Conservation (phyloP, 306 rosid species). For the peach (Prunus persica) region DNA sequence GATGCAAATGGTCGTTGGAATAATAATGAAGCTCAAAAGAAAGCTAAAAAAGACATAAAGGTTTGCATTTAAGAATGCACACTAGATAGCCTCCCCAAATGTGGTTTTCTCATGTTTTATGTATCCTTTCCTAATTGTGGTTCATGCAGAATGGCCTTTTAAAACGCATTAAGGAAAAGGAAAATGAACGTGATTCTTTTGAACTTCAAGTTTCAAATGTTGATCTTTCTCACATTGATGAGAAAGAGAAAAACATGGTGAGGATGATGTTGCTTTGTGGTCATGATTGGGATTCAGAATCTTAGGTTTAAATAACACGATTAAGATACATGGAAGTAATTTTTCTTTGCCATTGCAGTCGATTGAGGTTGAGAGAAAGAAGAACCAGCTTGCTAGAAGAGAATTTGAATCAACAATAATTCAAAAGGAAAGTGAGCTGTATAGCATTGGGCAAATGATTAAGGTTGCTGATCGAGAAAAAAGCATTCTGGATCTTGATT, state of each 20-base stretch:
- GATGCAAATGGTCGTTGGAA: slow-evolving; percentile 66
- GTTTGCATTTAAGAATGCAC: slow-evolving; percentile 38
- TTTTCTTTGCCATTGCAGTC: slow-evolving; percentile 41
- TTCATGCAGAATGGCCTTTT: slow-evolving; percentile 54
- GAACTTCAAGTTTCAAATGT: slow-evolving; percentile 55
- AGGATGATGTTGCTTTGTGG: slow-evolving; percentile 30
- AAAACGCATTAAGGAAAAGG: slow-evolving; percentile 71
- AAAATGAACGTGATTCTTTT: slow-evolving; percentile 47
- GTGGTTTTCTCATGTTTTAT: slow-evolving; percentile 15
- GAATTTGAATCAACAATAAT: slow-evolving; percentile 71
- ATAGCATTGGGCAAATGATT: slow-evolving; percentile 60
- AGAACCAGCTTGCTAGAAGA: slow-evolving; percentile 62
- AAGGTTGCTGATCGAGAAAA: slow-evolving; percentile 58
- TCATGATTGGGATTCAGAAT: slow-evolving; percentile 22
- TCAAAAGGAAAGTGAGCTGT: slow-evolving; percentile 54
- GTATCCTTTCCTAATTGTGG: slow-evolving; percentile 26
- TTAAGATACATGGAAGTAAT: slow-evolving; percentile 15
- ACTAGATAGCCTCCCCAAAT: slow-evolving; percentile 11
- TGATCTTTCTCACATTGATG: slow-evolving; percentile 64
- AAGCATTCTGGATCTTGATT: slow-evolving; percentile 61
- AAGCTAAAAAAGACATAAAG: slow-evolving; percentile 60
- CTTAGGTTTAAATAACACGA: slow-evolving; percentile 6
- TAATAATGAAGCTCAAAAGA: slow-evolving; percentile 53
- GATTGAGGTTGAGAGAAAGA: slow-evolving; percentile 67
- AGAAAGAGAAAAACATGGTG: slow-evolving; percentile 78